Percentiles rank a stretch among this genome's conserved stretches.
phyloP scores from a whole-genome alignment of 2,329 filamentous ascomycete genomes.

The Leptographium galeiforme region DNA sequence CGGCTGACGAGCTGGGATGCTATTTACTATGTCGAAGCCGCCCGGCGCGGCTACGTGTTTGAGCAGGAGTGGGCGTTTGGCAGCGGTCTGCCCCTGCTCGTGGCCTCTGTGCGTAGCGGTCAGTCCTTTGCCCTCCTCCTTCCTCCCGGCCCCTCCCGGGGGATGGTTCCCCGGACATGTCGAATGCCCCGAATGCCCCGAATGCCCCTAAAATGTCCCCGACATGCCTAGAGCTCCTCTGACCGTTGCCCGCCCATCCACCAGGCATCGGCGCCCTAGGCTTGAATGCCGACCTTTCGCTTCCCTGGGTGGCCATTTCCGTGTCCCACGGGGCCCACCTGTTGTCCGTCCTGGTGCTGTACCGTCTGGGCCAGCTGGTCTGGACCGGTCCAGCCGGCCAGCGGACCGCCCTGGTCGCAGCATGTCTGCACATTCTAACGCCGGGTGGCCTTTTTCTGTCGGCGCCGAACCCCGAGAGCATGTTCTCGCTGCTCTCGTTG shows the following conservation, averaged over 20 bases:
- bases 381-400: slow-evolving; percentile 6
- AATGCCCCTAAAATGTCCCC: too few relatives aligned
- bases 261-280: background rate
- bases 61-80: slow-evolving; percentile 86
- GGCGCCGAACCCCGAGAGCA: slow-evolving; percentile 69
- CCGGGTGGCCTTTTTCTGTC: slow-evolving; percentile 84
- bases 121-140: slow-evolving; percentile 1
- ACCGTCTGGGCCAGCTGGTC: slow-evolving; percentile 9
- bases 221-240: background rate
- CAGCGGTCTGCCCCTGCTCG: slow-evolving; percentile 27
- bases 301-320: slow-evolving; percentile 42
- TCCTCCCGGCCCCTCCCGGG: background rate
- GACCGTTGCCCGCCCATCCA: background rate
- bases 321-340: slow-evolving; percentile 67
- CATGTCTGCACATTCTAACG: slow-evolving; percentile 66
- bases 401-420: slow-evolving; percentile 45
- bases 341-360: slow-evolving; percentile 39
- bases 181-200: too few relatives aligned
- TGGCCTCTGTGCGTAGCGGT: slow-evolving; percentile 24
- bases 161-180: background rate
- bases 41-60: slow-evolving; percentile 51
- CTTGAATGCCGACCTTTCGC: background rate
- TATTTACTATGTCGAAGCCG: slow-evolving; percentile 56
- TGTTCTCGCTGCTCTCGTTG: slow-evolving; percentile 68
- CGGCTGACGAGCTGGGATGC: slow-evolving; percentile 69